These are phyloP conservation scores for Herpotrichia juniperi DNA, from an alignment of 2,329 filamentous ascomycete genomes.

Conservation along the genomic window DNA sequence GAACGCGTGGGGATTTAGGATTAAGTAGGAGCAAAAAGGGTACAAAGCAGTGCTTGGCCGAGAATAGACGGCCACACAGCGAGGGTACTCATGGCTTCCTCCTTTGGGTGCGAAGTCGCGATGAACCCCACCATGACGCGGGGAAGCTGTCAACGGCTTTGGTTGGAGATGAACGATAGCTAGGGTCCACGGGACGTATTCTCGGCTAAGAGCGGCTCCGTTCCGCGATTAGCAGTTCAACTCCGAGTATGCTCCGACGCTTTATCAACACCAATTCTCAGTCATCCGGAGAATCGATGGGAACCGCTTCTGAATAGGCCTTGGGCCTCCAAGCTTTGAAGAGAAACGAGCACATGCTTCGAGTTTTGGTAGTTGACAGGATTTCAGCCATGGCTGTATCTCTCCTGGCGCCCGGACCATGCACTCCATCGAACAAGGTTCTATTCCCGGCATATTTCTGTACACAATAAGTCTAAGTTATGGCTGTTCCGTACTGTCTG, in stretches of 20 bases:
- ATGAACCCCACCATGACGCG: conserved; percentile 23
- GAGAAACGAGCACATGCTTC: too few species aligned
- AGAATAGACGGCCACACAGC: neutral
- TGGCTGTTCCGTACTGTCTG: too few species aligned
- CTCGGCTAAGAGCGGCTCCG: neutral
- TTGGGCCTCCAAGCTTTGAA: too few species aligned
- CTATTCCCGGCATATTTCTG: too few species aligned
- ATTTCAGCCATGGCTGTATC: too few species aligned
- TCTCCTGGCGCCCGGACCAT: too few species aligned
- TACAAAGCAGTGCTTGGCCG: neutral
- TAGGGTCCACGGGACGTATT: neutral
- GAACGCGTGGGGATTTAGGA: neutral
- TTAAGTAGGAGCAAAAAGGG: neutral
- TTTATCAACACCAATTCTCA: too few species aligned
- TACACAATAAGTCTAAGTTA: too few species aligned
- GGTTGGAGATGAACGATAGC: conserved; percentile 7
- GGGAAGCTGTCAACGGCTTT: conserved; percentile 9
- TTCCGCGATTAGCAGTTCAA: neutral
- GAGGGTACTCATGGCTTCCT: neutral
- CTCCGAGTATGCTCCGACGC: neutral
- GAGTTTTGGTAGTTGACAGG: too few species aligned
- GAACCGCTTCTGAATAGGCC: too few species aligned
- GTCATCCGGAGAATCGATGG: too few species aligned
- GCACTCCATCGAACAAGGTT: too few species aligned
- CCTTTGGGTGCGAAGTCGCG: neutral